phyloP scores from a whole-genome alignment of 2,329 filamentous ascomycete genomes.

The Aspergillus intermedius region DNA sequence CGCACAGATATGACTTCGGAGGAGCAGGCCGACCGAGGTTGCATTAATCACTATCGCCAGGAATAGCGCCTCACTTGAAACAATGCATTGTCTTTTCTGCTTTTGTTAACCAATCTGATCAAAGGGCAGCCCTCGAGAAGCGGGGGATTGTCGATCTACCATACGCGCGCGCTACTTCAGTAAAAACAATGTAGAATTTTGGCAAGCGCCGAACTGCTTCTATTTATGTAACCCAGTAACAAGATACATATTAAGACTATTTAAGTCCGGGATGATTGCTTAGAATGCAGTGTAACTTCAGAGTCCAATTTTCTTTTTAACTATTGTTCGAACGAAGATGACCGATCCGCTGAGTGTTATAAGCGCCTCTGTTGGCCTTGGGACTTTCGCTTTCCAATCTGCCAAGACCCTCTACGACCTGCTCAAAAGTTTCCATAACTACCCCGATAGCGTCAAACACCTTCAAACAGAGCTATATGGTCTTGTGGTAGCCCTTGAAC shows the following conservation, averaged over 20 bases:
- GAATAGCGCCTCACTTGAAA: background rate
- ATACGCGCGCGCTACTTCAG: background rate
- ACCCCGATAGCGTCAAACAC: background rate
- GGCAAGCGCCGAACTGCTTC: background rate
- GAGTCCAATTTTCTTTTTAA: background rate
- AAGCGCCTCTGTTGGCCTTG: background rate
- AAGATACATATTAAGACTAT: background rate
- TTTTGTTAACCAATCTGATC: background rate
- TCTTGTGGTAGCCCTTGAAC: background rate
- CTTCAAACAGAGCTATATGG: background rate
- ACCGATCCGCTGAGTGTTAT: background rate
- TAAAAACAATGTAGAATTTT: background rate
- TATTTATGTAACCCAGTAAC: background rate
- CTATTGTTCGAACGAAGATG: background rate
- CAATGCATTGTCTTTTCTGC: background rate
- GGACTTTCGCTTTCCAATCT: background rate
- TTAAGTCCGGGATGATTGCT: background rate
- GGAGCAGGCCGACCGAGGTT: background rate
- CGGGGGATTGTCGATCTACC: background rate
- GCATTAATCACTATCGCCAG: background rate
- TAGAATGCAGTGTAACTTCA: background rate
- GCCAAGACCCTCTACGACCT: background rate
- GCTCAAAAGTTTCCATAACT: background rate
- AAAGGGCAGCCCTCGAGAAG: background rate
- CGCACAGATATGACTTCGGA: background rate